These are phyloP conservation scores for Protomyces lactucae-debilis DNA, from an alignment of 1,139 yeast species.

Conservation along the genomic window DNA sequence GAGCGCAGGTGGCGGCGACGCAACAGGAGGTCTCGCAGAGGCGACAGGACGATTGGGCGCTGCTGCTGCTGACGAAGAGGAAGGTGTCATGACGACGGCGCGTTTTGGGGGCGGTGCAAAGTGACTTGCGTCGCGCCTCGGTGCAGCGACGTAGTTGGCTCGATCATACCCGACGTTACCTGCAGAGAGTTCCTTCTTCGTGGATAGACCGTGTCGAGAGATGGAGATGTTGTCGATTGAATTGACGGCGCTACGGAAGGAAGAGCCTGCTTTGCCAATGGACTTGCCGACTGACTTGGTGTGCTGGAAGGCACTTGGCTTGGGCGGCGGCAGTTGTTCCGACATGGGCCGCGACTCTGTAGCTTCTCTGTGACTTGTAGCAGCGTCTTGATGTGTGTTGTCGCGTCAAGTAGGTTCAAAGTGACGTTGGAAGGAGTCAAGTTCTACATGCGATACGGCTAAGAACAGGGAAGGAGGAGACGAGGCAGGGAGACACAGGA, in stretches of 20 bases:
- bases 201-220: slow-evolving; percentile 9
- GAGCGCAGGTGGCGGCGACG: background rate
- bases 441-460: too few relatives aligned
- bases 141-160: slow-evolving; percentile 17
- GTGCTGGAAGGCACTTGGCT: slow-evolving; percentile 1
- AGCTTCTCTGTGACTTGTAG: too few relatives aligned
- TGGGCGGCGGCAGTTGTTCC: slow-evolving; percentile 1
- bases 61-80: background rate
- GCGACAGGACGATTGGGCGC: background rate
- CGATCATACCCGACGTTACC: slow-evolving; percentile 18
- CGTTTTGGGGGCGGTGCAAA: slow-evolving; percentile 24
- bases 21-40: background rate
- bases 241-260: slow-evolving; percentile 10
- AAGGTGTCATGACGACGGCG: slow-evolving; percentile 4
- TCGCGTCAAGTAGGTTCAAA: too few relatives aligned
- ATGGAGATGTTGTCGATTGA: slow-evolving; percentile 13
- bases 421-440: too few relatives aligned
- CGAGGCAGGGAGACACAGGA: too few relatives aligned
- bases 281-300: background rate
- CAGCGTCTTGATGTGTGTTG: too few relatives aligned
- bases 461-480: too few relatives aligned
- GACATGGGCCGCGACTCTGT: background rate
- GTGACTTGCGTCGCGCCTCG: slow-evolving; percentile 20
- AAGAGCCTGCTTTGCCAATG: slow-evolving; percentile 20
- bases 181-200: slow-evolving; percentile 14